Conservation (phyloP, 306 rosid genomes). For the Luffa acutangula region DNA sequence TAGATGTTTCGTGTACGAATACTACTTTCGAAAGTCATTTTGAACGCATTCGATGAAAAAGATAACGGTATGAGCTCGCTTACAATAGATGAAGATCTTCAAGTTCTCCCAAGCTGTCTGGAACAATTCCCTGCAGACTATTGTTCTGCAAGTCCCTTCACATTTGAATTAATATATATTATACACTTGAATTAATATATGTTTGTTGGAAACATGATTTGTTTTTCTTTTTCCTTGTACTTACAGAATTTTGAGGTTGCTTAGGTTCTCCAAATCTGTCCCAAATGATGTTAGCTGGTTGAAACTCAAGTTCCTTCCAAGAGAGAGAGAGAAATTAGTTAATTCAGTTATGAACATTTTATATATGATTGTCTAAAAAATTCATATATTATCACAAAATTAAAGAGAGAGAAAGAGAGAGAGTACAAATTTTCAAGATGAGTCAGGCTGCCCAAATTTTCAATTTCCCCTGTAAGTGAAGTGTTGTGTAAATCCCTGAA, state of each 20-base stretch:
- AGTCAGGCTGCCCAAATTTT: slow-evolving; percentile 70
- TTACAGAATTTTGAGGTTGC: slow-evolving; percentile 69
- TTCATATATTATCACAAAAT: not conserved
- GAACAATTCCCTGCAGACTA: slow-evolving; percentile 55
- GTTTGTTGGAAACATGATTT: not conserved
- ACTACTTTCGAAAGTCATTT: not conserved
- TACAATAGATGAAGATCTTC: slow-evolving; percentile 74
- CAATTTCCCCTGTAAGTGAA: slow-evolving; percentile 63
- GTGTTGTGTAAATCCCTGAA: slow-evolving; percentile 88
- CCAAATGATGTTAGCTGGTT: slow-evolving; percentile 66
- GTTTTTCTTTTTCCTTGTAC: slow-evolving; percentile 7
- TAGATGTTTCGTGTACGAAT: too few species aligned
- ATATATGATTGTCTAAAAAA: not conserved
- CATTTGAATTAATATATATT: not conserved
- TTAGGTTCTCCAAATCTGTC: slow-evolving; percentile 49
- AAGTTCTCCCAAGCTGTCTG: slow-evolving; percentile 80
- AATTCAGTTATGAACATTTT: slow-evolving; percentile 8
- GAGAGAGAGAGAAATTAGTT: not conserved
- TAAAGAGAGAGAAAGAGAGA: not conserved
- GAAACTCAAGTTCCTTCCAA: slow-evolving; percentile 85
- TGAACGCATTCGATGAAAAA: not conserved
- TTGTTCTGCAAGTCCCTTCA: slow-evolving; percentile 81
- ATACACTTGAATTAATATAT: not conserved
- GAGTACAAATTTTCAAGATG: slow-evolving; percentile 70
- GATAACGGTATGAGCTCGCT: slow-evolving; percentile 8